A percentile compares a stretch with the other conserved stretches of the same genome.
Conservation (phyloP, 2,329 filamentous ascomycete species). For the Apiospora sp. region DNA sequence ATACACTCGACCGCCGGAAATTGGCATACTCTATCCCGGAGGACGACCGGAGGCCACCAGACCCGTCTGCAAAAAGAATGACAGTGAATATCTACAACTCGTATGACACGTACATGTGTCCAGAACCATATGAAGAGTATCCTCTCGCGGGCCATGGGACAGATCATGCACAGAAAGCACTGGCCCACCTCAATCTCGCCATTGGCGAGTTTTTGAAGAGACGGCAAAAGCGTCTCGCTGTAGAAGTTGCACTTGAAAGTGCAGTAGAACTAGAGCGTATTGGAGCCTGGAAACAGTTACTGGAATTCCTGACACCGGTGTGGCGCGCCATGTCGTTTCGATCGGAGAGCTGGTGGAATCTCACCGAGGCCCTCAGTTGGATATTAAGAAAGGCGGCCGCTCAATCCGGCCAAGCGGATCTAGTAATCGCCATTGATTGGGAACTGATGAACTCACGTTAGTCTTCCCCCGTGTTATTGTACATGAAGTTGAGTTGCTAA, state of each 20-base stretch:
- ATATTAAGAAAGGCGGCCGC: conserved; percentile 64
- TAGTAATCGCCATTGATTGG: conserved; percentile 70
- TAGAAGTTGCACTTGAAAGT: conserved; percentile 65
- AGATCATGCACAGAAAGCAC: conserved; percentile 63
- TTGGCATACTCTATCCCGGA: conserved; percentile 66
- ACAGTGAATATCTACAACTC: conserved; percentile 58
- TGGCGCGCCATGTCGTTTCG: conserved; percentile 67
- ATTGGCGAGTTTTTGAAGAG: conserved; percentile 62
- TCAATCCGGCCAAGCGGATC: conserved; percentile 58
- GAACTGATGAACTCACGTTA: conserved; percentile 67
- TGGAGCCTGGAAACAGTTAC: conserved; percentile 60
- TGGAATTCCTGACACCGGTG: conserved; percentile 62
- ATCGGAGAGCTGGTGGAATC: conserved; percentile 65
- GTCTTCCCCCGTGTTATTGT: conserved; percentile 37
- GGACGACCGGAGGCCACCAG: conserved; percentile 63
- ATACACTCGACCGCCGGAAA: conserved; percentile 59
- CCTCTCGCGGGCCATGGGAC: conserved; percentile 59
- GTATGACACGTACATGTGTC: conserved; percentile 74
- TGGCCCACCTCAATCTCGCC: conserved; percentile 60
- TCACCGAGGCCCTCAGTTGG: conserved; percentile 69
- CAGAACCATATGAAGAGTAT: conserved; percentile 67
- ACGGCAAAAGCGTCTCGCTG: conserved; percentile 59
- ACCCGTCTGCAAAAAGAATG: conserved; percentile 53
- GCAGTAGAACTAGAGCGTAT: conserved; percentile 62
- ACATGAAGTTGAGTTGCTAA: conserved; percentile 31